Percentiles rank a stretch among this genome's conserved stretches.
phyloP scores from a whole-genome alignment of 2,329 filamentous ascomycete genomes.

The Cytospora piceae region DNA sequence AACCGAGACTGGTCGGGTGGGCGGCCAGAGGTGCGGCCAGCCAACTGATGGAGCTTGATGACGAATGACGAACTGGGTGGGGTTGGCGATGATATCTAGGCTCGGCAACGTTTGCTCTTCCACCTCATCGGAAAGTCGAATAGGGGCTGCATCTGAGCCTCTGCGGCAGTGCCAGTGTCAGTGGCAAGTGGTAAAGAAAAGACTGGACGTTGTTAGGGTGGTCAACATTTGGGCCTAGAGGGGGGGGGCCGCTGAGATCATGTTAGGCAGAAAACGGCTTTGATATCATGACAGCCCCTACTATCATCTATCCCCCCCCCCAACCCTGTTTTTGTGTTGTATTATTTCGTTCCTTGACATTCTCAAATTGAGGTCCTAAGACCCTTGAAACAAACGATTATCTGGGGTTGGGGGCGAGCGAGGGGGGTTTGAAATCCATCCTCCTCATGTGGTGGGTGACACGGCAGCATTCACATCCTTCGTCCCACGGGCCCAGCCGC shows the following conservation, averaged over 20 bases:
- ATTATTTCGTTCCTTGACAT: not conserved
- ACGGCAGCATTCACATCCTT: constrained; percentile 4
- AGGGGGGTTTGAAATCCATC: no score
- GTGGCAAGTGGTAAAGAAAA: not conserved
- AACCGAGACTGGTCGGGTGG: not conserved
- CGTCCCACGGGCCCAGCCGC: constrained; percentile 16
- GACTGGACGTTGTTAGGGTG: not conserved
- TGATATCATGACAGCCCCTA: not conserved
- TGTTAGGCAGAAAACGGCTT: not conserved
- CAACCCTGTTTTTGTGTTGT: not conserved
- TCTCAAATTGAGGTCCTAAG: not conserved
- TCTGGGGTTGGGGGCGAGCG: no score
- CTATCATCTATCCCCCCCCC: no score
- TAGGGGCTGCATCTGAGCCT: not conserved
- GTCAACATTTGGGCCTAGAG: not conserved
- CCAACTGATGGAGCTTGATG: constrained; percentile 9
- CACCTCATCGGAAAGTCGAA: not conserved
- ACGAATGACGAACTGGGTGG: constrained; percentile 14
- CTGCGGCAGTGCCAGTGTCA: not conserved
- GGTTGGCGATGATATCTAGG: not conserved
- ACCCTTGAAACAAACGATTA: not conserved
- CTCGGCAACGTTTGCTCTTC: not conserved
- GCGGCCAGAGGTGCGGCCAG: constrained; percentile 17
- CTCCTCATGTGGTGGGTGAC: no score
- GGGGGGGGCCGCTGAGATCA: not conserved